Base-by-base conservation (phyloP, 202 grass and related monocot species). In the Carex arenaria region DNA sequence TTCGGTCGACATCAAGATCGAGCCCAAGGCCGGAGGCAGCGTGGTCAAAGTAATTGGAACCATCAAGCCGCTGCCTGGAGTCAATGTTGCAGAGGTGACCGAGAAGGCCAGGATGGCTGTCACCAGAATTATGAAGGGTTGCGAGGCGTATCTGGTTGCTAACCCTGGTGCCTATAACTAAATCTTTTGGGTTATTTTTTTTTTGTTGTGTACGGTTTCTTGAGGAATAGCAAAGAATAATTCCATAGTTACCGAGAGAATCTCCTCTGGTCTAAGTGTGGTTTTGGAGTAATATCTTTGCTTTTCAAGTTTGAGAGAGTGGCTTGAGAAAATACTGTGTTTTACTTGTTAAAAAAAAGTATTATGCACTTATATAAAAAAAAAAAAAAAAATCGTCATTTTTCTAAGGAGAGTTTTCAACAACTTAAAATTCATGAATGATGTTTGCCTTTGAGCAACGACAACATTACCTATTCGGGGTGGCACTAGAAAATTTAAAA, bases 151-250 rank as follows among this genome's bases (percentile, higher is more conserved):
- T 82, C 91, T 93, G 19, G 0, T 90, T 19, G 89, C 82, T 45
- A 88, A 91, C 38, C 89, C 91, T 23, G 84, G 85, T 70, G 67
- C 94, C 18, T 93, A 93, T 65, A 84, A 77, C 77, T 97, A 73
- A 88, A 85, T 49, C 0, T 42, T 42, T 19, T 38, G 7, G 5
- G 18, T 57, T 57, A n/a, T n/a, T 19, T 18, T 34, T 7, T 17
- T 17, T n/a, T 68, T 47, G 2, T 47, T 47, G 45, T 32, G 1
- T 18, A 3, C n/a, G 65, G 65, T 7, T 68, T 38, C 2, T 3
- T 3, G 0, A 10, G 14, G 43, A 38, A 32, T 32, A 49, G 12
- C 22, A 54, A 23, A 60, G 7, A 78, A 60, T 60, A 34, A 52
- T 4, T 10, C 10, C 28, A 47, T 34, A 32, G 14, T 55, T 42